phyloP scores from a whole-genome alignment of 169 alveolate species.

The Cryptosporidium ryanae region DNA sequence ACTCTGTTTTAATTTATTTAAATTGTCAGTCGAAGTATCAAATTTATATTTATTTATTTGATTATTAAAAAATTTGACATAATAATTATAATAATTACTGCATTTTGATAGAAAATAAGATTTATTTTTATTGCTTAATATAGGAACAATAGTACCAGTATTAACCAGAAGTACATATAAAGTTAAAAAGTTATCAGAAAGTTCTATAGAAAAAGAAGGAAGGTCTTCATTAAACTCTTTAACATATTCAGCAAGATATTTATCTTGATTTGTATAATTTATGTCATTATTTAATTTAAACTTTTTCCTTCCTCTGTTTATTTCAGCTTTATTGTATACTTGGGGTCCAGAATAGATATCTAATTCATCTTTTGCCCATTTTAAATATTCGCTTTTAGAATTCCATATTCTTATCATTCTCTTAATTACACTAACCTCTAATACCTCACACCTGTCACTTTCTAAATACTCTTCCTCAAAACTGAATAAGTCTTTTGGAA shows the following conservation, averaged over 20 bases:
- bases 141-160: slow-evolving; percentile 67
- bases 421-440: slow-evolving; percentile 54
- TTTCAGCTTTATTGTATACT: background rate
- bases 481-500: slow-evolving; percentile 29
- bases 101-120: slow-evolving; percentile 44
- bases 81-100: slow-evolving; percentile 50
- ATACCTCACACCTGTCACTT: slow-evolving; percentile 62
- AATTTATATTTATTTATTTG: background rate
- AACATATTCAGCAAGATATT: slow-evolving; percentile 16
- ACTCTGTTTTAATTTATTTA: background rate
- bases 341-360: slow-evolving; percentile 63
- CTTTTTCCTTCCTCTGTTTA: background rate
- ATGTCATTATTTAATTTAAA: background rate
- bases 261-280: background rate
- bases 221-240: slow-evolving; percentile 52
- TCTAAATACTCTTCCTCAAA: slow-evolving; percentile 65
- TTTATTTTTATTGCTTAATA: slow-evolving; percentile 4
- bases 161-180: slow-evolving; percentile 16
- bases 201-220: slow-evolving; percentile 48
- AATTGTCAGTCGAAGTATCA: background rate
- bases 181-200: slow-evolving; percentile 38
- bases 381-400: slow-evolving; percentile 20
- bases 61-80: slow-evolving; percentile 4
- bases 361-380: slow-evolving; percentile 48
- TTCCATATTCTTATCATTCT: slow-evolving; percentile 74